Percentiles rank a stretch among this genome's conserved stretches.
Evolutionary conservation across 176 grass and related monocot genomes (phyloP).

Genomic region (Cymbopogon citratus): DNA sequence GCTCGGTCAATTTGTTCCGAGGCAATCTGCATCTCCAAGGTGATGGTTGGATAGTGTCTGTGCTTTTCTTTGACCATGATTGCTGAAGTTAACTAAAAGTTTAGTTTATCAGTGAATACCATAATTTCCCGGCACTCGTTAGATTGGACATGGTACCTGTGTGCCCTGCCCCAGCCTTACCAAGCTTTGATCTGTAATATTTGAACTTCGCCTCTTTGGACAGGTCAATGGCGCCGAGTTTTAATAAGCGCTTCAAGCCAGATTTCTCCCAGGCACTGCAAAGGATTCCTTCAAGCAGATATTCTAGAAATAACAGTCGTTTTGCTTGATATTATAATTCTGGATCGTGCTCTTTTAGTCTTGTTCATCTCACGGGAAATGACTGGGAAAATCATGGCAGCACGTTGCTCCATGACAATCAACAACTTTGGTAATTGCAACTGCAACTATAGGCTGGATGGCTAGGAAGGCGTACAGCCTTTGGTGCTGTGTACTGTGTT

Average conservation of each 20-base stretch:
- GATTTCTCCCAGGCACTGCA: conserved; percentile 33
- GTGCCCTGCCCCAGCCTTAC: too few relatives aligned
- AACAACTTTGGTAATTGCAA: background rate
- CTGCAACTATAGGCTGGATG: background rate
- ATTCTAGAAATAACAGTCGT: conserved; percentile 37
- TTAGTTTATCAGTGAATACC: background rate
- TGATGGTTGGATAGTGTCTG: conserved; percentile 20
- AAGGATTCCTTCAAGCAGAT: conserved; percentile 46
- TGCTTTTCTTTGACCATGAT: background rate
- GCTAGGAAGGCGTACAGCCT: background rate
- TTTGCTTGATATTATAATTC: conserved; percentile 31
- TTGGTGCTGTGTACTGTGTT: too few relatives aligned
- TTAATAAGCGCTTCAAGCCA: conserved; percentile 49
- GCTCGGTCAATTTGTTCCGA: conserved; percentile 65
- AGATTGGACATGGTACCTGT: background rate
- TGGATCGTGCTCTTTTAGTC: background rate
- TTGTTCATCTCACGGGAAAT: background rate
- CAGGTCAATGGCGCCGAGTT: conserved; percentile 32
- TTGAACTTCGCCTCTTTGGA: conserved; percentile 7
- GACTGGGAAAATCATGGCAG: background rate
- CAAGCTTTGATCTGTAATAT: background rate
- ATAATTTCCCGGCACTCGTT: background rate
- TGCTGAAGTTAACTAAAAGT: background rate
- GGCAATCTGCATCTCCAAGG: conserved; percentile 71
- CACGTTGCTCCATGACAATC: background rate